These are phyloP conservation scores for Psidium friedrichsthalianum DNA, from an alignment of 345 rosid species.

Conservation along the genomic window DNA sequence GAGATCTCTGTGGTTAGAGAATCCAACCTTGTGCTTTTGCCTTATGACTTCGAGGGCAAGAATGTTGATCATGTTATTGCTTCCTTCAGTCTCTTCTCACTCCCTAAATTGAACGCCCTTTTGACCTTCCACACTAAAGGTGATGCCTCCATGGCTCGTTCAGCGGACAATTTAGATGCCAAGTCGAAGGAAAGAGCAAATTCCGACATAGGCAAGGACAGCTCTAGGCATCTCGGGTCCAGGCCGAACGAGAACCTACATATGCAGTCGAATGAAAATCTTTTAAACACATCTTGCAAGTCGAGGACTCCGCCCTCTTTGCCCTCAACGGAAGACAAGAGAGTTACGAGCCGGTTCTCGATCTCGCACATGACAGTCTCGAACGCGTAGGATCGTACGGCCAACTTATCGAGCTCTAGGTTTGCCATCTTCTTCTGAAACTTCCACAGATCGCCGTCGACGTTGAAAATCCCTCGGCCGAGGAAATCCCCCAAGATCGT, in stretches of 20 bases:
- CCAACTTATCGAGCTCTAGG: conserved; percentile 36
- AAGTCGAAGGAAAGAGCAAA: conserved; percentile 49
- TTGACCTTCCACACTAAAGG: conserved; percentile 52
- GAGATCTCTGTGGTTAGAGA: conserved; percentile 34
- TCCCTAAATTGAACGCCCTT: conserved; percentile 47
- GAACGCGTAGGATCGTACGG: conserved; percentile 39
- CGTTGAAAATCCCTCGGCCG: conserved; percentile 74
- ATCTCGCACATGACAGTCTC: conserved; percentile 44
- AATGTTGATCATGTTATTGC: conserved; percentile 23
- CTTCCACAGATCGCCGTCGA: conserved; percentile 62
- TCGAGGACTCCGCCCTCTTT: conserved; percentile 9
- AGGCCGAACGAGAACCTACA: conserved; percentile 55
- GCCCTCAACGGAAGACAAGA: conserved; percentile 17
- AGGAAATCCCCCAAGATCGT: conserved; percentile 61
- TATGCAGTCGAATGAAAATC: conserved; percentile 58
- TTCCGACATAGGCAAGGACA: conserved; percentile 38
- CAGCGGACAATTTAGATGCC: conserved; percentile 52
- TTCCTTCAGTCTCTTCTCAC: conserved; percentile 43
- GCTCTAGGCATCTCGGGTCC: conserved; percentile 54
- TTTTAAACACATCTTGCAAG: conserved; percentile 49
- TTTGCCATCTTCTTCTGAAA: conserved; percentile 62
- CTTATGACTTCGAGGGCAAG: conserved; percentile 43
- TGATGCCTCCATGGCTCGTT: conserved; percentile 44
- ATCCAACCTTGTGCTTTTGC: conserved; percentile 26
- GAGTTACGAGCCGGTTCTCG: conserved; percentile 32